phyloP scores from a whole-genome alignment of 148 eudicot genomes.

The Heliosperma pusillum region DNA sequence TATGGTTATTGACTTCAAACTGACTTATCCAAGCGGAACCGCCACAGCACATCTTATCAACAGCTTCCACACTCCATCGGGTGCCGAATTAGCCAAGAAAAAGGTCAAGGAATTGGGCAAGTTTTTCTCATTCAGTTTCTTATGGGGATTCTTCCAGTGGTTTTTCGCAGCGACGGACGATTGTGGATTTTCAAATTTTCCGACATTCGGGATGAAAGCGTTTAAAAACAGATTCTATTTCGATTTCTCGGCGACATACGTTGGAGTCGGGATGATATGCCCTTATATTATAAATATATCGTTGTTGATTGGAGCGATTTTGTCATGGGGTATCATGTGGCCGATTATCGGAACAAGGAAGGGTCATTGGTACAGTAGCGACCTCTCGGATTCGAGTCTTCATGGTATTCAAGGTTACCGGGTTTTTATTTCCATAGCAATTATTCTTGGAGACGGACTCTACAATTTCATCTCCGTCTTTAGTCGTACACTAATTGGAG shows the following conservation, averaged over 20 bases:
- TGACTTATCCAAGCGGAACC: too few species aligned
- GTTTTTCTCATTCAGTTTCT: conserved; percentile 84
- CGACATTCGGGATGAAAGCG: conserved; percentile 80
- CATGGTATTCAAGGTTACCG: conserved; percentile 84
- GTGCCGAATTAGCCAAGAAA: too few species aligned
- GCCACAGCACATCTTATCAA: too few species aligned
- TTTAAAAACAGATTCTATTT: conserved; percentile 71
- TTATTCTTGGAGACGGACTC: too few species aligned
- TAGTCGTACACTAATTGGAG: too few species aligned
- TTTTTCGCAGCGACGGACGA: conserved; percentile 71
- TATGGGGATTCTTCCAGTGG: conserved; percentile 96
- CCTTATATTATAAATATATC: conserved; percentile 81
- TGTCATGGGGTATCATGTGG: conserved; percentile 99
- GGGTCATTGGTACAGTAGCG: conserved; percentile 67
- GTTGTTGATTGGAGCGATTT: conserved; percentile 70
- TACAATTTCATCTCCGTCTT: too few species aligned
- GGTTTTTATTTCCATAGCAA: conserved; percentile 41
- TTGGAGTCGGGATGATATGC: conserved; percentile 98
- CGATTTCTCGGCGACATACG: conserved; percentile 89
- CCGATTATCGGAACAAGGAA: conserved; percentile 58
- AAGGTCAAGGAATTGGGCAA: too few species aligned
- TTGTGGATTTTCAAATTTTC: conserved; percentile 69
- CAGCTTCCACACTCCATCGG: too few species aligned
- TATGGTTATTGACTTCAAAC: too few species aligned
- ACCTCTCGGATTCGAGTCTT: conserved; percentile 33